Percentiles rank a stretch among this genome's conserved stretches.
These are phyloP conservation scores for Tetrastigma voinierianum DNA, from an alignment of 164 flowering plant species.

Conservation along the genomic window DNA sequence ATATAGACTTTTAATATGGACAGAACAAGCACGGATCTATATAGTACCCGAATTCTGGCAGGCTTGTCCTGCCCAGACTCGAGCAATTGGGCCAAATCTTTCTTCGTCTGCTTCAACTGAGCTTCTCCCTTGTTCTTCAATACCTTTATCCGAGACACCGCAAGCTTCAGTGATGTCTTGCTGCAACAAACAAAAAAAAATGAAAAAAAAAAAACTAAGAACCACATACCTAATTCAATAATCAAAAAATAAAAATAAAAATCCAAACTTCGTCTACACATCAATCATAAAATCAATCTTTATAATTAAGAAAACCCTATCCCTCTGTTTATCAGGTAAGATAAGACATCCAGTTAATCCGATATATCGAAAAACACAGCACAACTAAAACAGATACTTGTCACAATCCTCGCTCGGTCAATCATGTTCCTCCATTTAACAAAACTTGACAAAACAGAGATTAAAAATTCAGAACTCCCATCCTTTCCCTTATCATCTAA, in stretches of 20 bases:
- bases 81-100: constrained; percentile 83
- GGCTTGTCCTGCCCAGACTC: constrained; percentile 79
- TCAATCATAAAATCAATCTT: neutral
- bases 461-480: neutral
- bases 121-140: constrained; percentile 79
- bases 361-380: too few relatives aligned
- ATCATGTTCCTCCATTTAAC: too few relatives aligned
- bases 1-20: neutral
- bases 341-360: too few relatives aligned
- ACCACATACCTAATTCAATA: constrained; percentile 5
- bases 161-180: constrained; percentile 83
- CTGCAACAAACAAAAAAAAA: constrained; percentile 41
- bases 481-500: too few relatives aligned
- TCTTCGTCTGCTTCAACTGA: constrained; percentile 64
- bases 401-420: too few relatives aligned
- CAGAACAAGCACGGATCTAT: neutral
- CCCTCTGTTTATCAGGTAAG: neutral
- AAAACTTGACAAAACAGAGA: neutral
- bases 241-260: neutral
- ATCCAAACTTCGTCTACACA: neutral
- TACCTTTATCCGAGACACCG: constrained; percentile 71
- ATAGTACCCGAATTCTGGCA: constrained; percentile 75
- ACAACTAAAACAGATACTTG: too few relatives aligned
- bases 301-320: neutral
- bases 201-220: constrained; percentile 7